A percentile compares a stretch with the other conserved stretches of the same genome.
Conservation (phyloP, 1,139 yeast genomes). For the Yamadazyma atmosphaerica region DNA sequence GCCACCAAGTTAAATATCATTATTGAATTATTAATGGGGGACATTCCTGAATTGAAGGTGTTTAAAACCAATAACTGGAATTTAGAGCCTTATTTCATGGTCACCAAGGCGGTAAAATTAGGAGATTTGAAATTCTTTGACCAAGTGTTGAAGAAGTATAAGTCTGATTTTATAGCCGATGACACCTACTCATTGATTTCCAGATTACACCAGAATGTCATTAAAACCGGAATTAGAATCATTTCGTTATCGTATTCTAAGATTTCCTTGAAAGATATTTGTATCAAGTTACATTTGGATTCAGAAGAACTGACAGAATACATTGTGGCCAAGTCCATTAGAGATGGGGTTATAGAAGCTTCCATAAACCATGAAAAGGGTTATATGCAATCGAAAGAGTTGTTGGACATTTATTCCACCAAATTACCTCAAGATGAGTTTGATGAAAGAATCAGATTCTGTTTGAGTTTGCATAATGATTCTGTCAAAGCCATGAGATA, state of each 20-base stretch:
- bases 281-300: constrained; percentile 88
- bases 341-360: constrained; percentile 98
- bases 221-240: constrained; percentile 95
- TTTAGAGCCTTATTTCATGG: constrained; percentile 79
- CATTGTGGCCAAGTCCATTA: constrained; percentile 92
- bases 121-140: constrained; percentile 89
- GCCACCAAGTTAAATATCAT: constrained; percentile 87
- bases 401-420: constrained; percentile 85
- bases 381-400: constrained; percentile 86
- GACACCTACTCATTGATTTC: constrained; percentile 83
- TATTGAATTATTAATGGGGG: constrained; percentile 94
- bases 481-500: constrained; percentile 95
- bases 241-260: constrained; percentile 89
- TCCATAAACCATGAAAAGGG: constrained; percentile 89
- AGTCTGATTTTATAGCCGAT: constrained; percentile 64
- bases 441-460: constrained; percentile 91
- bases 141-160: constrained; percentile 67
- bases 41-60: constrained; percentile 86
- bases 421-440: constrained; percentile 83
- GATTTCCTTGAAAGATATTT: constrained; percentile 85
- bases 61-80: constrained; percentile 65
- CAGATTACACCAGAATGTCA: constrained; percentile 93
- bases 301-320: constrained; percentile 96
- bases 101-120: constrained; percentile 86
- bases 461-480: constrained; percentile 87